Conservation (phyloP, 2,329 filamentous ascomycete genomes). For the Fonsecaea multimorphosa region DNA sequence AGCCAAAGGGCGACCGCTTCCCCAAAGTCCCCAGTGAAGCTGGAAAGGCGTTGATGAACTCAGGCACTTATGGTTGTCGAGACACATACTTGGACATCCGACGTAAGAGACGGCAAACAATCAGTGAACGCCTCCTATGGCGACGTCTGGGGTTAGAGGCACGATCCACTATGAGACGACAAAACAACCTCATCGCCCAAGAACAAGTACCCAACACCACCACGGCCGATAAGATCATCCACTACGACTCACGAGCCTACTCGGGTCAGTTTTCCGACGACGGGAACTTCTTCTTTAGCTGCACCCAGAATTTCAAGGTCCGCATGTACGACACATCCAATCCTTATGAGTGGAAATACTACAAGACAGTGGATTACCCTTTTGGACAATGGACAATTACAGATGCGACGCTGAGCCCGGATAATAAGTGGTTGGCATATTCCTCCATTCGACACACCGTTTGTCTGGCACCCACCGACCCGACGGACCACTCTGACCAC, state of each 20-base stretch:
- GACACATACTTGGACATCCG: conserved; percentile 59
- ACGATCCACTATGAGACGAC: conserved; percentile 62
- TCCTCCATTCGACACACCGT: conserved; percentile 85
- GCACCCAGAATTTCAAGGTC: conserved; percentile 89
- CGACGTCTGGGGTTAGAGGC: conserved; percentile 74
- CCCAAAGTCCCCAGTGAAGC: conserved; percentile 83
- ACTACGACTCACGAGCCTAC: conserved; percentile 85
- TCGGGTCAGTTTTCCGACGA: conserved; percentile 97
- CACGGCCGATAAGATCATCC: conserved; percentile 82
- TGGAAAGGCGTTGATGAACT: conserved; percentile 79
- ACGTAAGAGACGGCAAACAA: conserved; percentile 62
- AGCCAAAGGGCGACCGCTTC: conserved; percentile 61
- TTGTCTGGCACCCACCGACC: conserved; percentile 85
- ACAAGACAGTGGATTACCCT: conserved; percentile 86
- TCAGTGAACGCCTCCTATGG: conserved; percentile 76
- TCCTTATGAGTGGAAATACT: conserved; percentile 93
- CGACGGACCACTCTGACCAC: conserved; percentile 78
- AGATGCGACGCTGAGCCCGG: conserved; percentile 86
- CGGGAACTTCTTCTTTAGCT: conserved; percentile 95
- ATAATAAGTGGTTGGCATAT: conserved; percentile 91
- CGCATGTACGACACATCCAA: conserved; percentile 98
- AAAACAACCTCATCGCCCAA: conserved; percentile 71
- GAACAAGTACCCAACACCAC: conserved; percentile 74
- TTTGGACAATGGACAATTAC: conserved; percentile 95
- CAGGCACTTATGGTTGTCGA: conserved; percentile 77